A percentile compares a stretch with the other conserved stretches of the same genome.
phyloP scores from a whole-genome alignment of 805 yeast species.

The Barnettozyma pratensis region DNA sequence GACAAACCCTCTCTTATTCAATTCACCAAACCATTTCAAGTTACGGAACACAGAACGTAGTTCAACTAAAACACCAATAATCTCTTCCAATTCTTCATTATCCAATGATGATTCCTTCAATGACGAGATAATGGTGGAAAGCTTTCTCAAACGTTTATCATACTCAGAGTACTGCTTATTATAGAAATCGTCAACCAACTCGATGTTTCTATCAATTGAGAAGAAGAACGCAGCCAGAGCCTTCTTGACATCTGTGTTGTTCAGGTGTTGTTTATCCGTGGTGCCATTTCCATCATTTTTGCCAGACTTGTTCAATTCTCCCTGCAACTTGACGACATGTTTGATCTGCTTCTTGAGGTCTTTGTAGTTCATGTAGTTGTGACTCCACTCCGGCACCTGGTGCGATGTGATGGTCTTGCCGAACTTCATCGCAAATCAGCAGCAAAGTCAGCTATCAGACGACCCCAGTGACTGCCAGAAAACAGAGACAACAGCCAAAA shows the following conservation, averaged over 20 bases:
- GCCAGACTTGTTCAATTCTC: conserved; percentile 23
- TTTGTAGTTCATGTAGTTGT: conserved; percentile 80
- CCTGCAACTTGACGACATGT: conserved; percentile 44
- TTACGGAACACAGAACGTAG: conserved; percentile 72
- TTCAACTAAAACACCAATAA: conserved; percentile 66
- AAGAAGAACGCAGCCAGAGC: conserved; percentile 65
- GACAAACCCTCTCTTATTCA: conserved; percentile 83
- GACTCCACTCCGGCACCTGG: conserved; percentile 90
- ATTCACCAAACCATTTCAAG: conserved; percentile 90
- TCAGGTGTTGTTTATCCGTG: conserved; percentile 20
- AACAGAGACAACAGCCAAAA: too few relatives aligned
- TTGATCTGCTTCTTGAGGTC: conserved; percentile 77
- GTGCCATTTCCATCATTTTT: conserved; percentile 2
- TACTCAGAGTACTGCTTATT: conserved; percentile 70
- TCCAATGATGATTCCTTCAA: conserved; percentile 23
- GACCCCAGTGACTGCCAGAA: too few relatives aligned
- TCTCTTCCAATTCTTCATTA: conserved; percentile 53
- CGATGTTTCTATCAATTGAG: conserved; percentile 75
- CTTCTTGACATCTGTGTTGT: conserved; percentile 38
- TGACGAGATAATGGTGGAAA: conserved; percentile 29
- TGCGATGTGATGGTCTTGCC: conserved; percentile 51
- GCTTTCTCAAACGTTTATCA: conserved; percentile 55
- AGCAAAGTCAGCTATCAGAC: too few relatives aligned
- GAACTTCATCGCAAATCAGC: conserved; percentile 17
- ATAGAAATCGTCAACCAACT: conserved; percentile 75